Evolutionary conservation across 169 alveolate species (phyloP).

Genomic region (Plasmodium knowlesi): DNA sequence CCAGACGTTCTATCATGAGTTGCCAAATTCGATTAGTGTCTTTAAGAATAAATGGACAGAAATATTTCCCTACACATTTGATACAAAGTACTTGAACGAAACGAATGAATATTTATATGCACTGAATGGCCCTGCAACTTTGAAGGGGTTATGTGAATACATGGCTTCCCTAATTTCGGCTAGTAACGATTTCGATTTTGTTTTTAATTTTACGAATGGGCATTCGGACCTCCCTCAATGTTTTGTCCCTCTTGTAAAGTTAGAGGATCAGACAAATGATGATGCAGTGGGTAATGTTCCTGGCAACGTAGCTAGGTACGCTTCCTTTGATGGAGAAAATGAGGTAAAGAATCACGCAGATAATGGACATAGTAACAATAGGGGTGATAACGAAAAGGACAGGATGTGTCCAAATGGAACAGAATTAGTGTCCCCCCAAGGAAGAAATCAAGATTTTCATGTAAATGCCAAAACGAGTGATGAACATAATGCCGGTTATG

Average conservation of each 20-base stretch:
- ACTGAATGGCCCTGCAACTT: constrained; percentile 84
- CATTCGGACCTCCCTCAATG: constrained; percentile 61
- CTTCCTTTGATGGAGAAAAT: neutral
- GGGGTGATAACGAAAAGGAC: neutral
- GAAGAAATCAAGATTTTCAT: neutral
- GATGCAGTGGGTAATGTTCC: neutral
- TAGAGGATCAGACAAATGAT: neutral
- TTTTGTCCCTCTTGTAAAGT: constrained; percentile 36
- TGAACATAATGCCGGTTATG: constrained; percentile 90
- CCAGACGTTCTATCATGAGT: constrained; percentile 88
- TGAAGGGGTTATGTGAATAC: constrained; percentile 83
- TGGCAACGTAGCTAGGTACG: neutral
- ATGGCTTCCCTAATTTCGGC: constrained; percentile 72
- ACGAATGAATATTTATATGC: constrained; percentile 84
- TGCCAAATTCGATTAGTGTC: constrained; percentile 84
- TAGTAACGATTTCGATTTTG: constrained; percentile 52
- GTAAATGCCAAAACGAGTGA: constrained; percentile 57
- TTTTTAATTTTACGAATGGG: constrained; percentile 52
- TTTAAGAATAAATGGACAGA: constrained; percentile 87
- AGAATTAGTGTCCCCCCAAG: neutral
- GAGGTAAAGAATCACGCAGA: neutral
- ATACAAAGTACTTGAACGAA: constrained; percentile 88
- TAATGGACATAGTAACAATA: neutral
- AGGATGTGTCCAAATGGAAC: neutral
- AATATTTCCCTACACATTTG: constrained; percentile 84